Percentiles rank a stretch among this genome's conserved stretches.
Conservation (phyloP, 1,284 basidiomycete species). For the Marasmius tenuissimus region DNA sequence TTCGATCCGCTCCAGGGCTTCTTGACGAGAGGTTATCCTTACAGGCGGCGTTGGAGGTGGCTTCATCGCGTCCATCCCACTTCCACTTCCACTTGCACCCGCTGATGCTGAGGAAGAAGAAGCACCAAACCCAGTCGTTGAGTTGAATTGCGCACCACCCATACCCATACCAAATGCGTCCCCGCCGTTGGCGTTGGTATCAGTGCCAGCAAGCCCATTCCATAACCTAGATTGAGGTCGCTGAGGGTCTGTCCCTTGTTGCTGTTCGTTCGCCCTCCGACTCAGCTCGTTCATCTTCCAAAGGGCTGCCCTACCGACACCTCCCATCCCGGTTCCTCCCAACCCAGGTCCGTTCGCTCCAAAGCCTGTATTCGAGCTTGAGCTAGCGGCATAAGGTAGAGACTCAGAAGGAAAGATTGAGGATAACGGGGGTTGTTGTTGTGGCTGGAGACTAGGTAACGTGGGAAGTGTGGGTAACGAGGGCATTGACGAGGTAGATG, state of each 20-base stretch:
- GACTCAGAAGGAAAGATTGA: neutral
- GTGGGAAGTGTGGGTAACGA: neutral
- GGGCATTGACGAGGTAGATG: conserved; percentile 3
- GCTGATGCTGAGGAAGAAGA: neutral
- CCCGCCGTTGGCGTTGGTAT: neutral
- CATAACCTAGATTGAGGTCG: conserved; percentile 16
- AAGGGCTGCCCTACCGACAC: conserved; percentile 26
- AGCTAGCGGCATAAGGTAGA: neutral
- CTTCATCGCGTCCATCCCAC: neutral
- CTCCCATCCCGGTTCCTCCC: conserved; percentile 7
- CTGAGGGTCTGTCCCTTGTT: neutral
- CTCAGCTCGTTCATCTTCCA: conserved; percentile 78
- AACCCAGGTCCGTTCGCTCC: conserved; percentile 2
- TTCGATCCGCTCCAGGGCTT: conserved; percentile 50
- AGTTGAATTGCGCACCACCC: too few relatives aligned
- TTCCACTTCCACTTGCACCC: neutral
- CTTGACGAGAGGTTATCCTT: conserved; percentile 32
- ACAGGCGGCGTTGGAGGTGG: neutral
- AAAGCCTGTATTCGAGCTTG: conserved; percentile 6
- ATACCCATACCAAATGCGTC: neutral
- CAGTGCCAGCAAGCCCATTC: conserved; percentile 11
- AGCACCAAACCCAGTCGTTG: neutral
- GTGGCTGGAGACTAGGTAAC: neutral
- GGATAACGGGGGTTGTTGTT: neutral
- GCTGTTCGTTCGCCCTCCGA: conserved; percentile 43